Percentiles rank a stretch among this genome's conserved stretches.
Evolutionary conservation across 768 basidiomycete species (phyloP).

Genomic region (Pholiota microspora): DNA sequence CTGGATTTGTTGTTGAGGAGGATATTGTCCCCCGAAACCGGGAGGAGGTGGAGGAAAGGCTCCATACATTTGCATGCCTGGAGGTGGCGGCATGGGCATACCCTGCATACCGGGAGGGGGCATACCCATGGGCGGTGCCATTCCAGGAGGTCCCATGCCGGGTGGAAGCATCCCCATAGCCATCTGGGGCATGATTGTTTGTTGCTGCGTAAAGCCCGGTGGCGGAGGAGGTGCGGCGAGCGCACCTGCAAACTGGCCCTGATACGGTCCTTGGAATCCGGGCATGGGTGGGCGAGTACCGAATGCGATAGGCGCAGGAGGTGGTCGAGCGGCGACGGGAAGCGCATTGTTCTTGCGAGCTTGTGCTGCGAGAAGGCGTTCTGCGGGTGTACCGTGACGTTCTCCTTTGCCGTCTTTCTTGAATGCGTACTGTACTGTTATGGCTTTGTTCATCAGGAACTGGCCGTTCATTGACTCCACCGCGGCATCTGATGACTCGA

Average conservation of each 20-base stretch:
- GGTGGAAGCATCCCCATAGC: conserved; percentile 38
- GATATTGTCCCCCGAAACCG: conserved; percentile 55
- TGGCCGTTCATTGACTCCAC: conserved; percentile 97
- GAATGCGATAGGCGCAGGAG: conserved; percentile 71
- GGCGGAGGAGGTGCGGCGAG: conserved; percentile 82
- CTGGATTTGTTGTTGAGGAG: conserved; percentile 34
- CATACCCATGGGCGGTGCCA: conserved; percentile 28
- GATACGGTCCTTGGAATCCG: conserved; percentile 73
- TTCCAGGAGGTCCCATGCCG: conserved; percentile 31
- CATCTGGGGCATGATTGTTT: conserved; percentile 58
- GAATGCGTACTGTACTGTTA: conserved; percentile 97
- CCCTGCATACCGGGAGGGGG: conserved; percentile 28
- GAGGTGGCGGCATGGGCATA: conserved; percentile 24
- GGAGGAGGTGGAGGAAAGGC: conserved; percentile 27
- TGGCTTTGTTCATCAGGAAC: conserved; percentile 98
- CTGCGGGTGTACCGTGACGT: conserved; percentile 95
- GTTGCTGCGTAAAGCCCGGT: conserved; percentile 74
- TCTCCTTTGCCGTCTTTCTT: conserved; percentile 99
- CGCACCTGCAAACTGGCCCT: conserved; percentile 92
- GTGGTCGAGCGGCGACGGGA: conserved; percentile 73
- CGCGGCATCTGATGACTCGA: conserved; percentile 95
- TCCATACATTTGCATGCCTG: conserved; percentile 26
- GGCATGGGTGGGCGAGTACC: conserved; percentile 65
- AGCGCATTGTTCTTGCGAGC: conserved; percentile 94
- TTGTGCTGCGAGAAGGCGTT: conserved; percentile 92